These are phyloP conservation scores for Fusarium anguioides DNA, from an alignment of 2,329 filamentous ascomycete species.

Conservation along the genomic window DNA sequence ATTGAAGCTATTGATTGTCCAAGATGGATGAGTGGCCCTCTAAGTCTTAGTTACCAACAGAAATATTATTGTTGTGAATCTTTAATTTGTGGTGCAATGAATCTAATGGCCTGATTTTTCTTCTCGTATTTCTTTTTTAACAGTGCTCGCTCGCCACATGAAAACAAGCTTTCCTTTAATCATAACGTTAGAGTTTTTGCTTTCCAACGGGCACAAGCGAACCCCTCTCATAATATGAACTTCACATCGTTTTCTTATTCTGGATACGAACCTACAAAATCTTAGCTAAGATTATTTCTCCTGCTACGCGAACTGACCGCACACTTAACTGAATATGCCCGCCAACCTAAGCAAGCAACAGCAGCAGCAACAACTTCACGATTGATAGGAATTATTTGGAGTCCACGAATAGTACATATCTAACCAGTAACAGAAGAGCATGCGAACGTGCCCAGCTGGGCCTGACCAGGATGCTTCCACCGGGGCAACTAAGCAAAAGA, in stretches of 20 bases:
- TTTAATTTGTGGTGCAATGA: background rate
- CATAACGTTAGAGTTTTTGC: constrained; percentile 11
- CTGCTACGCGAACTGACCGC: background rate
- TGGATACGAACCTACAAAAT: background rate
- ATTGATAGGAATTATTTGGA: constrained; percentile 3
- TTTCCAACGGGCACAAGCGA: constrained; percentile 14
- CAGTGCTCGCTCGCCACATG: background rate
- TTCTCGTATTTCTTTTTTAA: background rate
- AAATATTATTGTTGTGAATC: background rate
- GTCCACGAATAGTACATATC: constrained; percentile 18
- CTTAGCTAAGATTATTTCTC: background rate
- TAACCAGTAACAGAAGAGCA: background rate
- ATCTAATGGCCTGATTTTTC: background rate
- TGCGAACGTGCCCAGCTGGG: constrained; percentile 23
- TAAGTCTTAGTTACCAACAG: background rate
- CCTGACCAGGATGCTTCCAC: constrained; percentile 26
- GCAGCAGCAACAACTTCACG: background rate
- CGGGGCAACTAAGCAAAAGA: constrained; percentile 30
- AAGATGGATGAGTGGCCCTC: background rate
- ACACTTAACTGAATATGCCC: background rate
- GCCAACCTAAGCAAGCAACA: background rate
- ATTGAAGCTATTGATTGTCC: background rate
- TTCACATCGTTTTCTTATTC: background rate
- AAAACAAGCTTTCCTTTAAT: constrained; percentile 16
- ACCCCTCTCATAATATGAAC: constrained; percentile 9